Base-by-base conservation (phyloP, 225 moss, liverwort and hornwort genomes). In the Bryoerythrophyllum caledonicum region DNA sequence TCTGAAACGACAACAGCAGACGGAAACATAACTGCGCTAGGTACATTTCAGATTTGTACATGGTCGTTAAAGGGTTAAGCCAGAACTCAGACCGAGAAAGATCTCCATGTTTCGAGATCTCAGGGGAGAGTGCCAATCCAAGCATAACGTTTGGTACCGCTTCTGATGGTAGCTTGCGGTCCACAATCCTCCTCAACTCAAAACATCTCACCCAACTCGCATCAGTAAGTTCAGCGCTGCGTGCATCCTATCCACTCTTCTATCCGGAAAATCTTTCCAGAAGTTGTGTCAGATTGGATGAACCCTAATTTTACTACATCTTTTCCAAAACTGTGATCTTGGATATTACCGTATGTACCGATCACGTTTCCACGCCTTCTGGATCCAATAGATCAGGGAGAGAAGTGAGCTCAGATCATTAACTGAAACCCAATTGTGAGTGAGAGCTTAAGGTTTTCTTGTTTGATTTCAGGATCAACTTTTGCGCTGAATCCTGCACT, bases 171-270 rank as follows among this genome's bases (percentile, higher is more conserved):
- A 48, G 6, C 16, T 16, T 85, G 72, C 67, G 75, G 81, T 81
- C 81, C 78, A 81, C 78, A 85, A 81, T 64, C 59, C 51, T 63
- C 74, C 46, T 65, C 24, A 24, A 65, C 14, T 16, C 6, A 7
- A 55, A 34, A 27, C 5, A 27, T 69, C 35, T 5, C 38, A 66
- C 60, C 17, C 38, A 60, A 51, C 16, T 17, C 12, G 32, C 38
- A 27, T 1, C 15, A 52, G 60, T 20, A 14, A 23, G 2, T 32
- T 34, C 14, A 2, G 20, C 28, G 19, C 43, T 37, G 4, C 28
- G 41, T 8, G 9, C 5, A 14, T 63, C 35, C 24, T 59, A 73
- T 73, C 23, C 30, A 49, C 3, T 26, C 34, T 10, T 55, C 9
- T 44, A 65, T 65, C 65, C 17, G 34, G 12, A 27, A 38, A 56